Base-by-base conservation (phyloP, 78 protist genomes). In the Polysphondylium violaceum region DNA sequence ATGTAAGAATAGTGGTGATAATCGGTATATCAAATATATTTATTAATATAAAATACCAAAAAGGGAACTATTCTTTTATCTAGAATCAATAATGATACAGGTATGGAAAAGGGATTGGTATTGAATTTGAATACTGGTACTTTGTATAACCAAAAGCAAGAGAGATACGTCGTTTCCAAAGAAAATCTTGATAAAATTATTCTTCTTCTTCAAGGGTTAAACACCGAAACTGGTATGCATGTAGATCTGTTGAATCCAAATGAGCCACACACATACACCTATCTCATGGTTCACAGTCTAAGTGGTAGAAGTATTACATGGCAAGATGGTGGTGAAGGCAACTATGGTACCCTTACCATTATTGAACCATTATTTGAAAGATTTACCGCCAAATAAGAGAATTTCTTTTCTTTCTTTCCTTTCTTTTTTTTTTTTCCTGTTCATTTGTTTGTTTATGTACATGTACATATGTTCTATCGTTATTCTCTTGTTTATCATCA, bases 121-220 rank as follows among this genome's bases (percentile, higher is more conserved):
- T 43, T 68, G 21, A 68, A 68, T 68, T 68, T 68, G 41, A 68
- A 68, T 43, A 41, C 75, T 14, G 75, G 75, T n/a, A 68, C 75
- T 25, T 41, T 68, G 16, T 16, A 41, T n/a, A 68, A 68, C 27
- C 19, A 36, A 5, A 43, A 25, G 0, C 35, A 41, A 33, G 9
- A 25, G 35, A 68, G 75, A 68, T 68, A 25, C 31, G 36, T 14
- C 19, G 17, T 68, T 11, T 12, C 75, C 17, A 36, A 68, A 41
- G 53, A 38, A 23, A 25, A 7, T 43, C 31, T 68, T 23, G 59
- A 41, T 2, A 21, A 68, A 9, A n/a, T 68, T 1, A 8, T 23
- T 2, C 47, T 25, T 8, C 16, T 36, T 25, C 14, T 68, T 11
- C 25, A 43, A 21, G 25, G n/a, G 25, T 41, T 68, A 12, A 35